Evolutionary conservation across 2,329 filamentous ascomycete genomes (phyloP).

Genomic region (Calycina herbarum): DNA sequence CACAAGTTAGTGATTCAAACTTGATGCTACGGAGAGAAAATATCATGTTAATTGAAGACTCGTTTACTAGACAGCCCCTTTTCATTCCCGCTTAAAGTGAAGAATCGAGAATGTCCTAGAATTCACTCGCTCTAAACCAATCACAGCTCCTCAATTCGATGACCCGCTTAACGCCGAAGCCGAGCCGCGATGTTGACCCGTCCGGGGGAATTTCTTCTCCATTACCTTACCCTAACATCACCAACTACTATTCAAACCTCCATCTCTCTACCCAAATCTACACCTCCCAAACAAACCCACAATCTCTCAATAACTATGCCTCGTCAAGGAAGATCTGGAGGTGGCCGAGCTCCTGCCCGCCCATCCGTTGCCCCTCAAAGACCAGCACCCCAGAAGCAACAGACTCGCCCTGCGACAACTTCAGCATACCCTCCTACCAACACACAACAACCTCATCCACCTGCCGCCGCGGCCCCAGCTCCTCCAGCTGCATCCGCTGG

Average conservation of each 20-base stretch:
- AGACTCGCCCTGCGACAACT: conserved; percentile 70
- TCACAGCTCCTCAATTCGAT: neutral
- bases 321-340: conserved; percentile 72
- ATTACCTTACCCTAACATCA: neutral
- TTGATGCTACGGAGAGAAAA: neutral
- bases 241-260: neutral
- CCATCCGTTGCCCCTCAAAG: conserved; percentile 62
- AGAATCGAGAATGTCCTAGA: conserved; percentile 1
- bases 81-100: neutral
- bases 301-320: conserved; percentile 56
- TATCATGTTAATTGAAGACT: neutral
- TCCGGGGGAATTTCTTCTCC: neutral
- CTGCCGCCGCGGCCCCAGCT: conserved; percentile 39
- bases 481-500: conserved; percentile 54
- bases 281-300: conserved; percentile 6
- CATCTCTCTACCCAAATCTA: conserved; percentile 4
- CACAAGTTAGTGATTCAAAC: too few relatives aligned
- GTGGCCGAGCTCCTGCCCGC: conserved; percentile 60
- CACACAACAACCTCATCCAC: conserved; percentile 50
- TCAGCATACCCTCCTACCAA: conserved; percentile 52
- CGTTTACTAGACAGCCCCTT: neutral
- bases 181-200: neutral
- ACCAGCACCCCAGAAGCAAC: conserved; percentile 56
- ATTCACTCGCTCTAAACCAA: conserved; percentile 6
- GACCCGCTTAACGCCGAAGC: neutral